phyloP scores from a whole-genome alignment of 2,329 filamentous ascomycete species.

The Coniochaeta sp. region DNA sequence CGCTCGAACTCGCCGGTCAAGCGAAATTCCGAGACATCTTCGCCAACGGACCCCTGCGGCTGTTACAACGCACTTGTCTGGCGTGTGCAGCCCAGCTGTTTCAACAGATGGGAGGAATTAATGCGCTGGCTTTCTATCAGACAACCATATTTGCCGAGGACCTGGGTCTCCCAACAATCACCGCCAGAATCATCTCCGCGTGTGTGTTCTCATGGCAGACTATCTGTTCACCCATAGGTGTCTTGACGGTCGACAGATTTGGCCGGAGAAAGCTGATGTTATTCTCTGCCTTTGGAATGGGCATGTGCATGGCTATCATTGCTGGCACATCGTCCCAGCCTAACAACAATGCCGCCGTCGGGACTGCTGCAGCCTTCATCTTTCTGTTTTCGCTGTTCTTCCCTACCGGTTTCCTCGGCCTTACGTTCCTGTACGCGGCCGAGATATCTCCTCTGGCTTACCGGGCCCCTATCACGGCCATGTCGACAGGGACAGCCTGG shows the following conservation, averaged over 20 bases:
- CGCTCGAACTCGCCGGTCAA: conserved; percentile 7
- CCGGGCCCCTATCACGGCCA: conserved; percentile 3
- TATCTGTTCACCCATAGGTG: conserved; percentile 6
- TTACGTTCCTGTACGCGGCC: conserved; percentile 1
- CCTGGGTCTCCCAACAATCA: conserved; percentile 5
- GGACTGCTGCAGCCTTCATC: background rate
- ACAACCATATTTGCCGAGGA: conserved; percentile 5
- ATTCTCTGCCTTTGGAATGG: conserved; percentile 5
- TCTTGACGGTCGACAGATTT: conserved; percentile 4
- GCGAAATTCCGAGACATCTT: conserved; percentile 5
- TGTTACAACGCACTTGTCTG: background rate
- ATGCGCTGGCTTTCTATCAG: conserved; percentile 5
- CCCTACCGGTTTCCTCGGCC: conserved; percentile 1
- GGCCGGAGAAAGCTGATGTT: conserved; percentile 7
- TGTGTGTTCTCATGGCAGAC: conserved; percentile 8
- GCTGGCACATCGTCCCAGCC: background rate
- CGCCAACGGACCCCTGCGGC: background rate
- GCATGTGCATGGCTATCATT: background rate
- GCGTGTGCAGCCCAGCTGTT: background rate
- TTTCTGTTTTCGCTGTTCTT: conserved; percentile 1
- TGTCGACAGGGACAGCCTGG: conserved; percentile 1
- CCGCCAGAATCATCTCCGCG: conserved; percentile 5
- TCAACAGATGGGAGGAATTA: conserved; percentile 5
- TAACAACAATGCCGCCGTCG: background rate
- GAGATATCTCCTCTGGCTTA: conserved; percentile 1